Percentiles rank a stretch among this genome's conserved stretches.
Conservation (phyloP, 352 stramenopile species). For the Phytophthora fragariae region DNA sequence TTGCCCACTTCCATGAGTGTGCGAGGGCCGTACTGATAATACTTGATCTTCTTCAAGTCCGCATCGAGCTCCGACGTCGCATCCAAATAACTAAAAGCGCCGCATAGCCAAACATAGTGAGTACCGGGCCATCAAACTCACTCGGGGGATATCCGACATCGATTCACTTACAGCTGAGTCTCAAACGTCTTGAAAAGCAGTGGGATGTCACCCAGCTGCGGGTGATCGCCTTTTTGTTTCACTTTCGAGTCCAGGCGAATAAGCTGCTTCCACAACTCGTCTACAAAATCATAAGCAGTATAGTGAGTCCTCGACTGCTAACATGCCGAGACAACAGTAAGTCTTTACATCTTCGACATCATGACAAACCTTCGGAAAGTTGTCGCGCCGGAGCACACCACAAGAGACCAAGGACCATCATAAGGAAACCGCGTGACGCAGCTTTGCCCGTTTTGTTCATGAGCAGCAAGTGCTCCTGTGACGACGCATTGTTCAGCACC, state of each 20-base stretch:
- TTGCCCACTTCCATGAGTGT: constrained; percentile 85
- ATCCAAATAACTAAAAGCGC: constrained; percentile 63
- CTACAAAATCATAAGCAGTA: constrained; percentile 36
- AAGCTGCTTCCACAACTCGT: constrained; percentile 85
- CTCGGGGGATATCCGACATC: background rate
- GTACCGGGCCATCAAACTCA: background rate
- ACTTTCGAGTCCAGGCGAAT: constrained; percentile 68
- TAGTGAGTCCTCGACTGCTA: background rate
- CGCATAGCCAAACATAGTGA: background rate
- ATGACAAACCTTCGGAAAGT: constrained; percentile 70
- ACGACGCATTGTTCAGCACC: constrained; percentile 75
- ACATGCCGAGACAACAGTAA: background rate
- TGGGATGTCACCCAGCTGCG: constrained; percentile 75
- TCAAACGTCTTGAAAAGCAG: constrained; percentile 83
- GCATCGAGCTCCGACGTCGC: constrained; percentile 74
- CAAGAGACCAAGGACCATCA: constrained; percentile 84
- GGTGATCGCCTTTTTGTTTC: constrained; percentile 66
- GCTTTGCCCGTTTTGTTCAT: constrained; percentile 82
- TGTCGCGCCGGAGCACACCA: constrained; percentile 74
- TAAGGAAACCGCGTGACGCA: constrained; percentile 70
- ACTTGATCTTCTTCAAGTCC: constrained; percentile 83
- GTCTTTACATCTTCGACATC: background rate
- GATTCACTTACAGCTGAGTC: constrained; percentile 65
- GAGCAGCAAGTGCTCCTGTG: constrained; percentile 75
- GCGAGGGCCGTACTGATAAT: constrained; percentile 73